phyloP scores from a whole-genome alignment of 768 basidiomycete species.

The Calvatia gigantea region DNA sequence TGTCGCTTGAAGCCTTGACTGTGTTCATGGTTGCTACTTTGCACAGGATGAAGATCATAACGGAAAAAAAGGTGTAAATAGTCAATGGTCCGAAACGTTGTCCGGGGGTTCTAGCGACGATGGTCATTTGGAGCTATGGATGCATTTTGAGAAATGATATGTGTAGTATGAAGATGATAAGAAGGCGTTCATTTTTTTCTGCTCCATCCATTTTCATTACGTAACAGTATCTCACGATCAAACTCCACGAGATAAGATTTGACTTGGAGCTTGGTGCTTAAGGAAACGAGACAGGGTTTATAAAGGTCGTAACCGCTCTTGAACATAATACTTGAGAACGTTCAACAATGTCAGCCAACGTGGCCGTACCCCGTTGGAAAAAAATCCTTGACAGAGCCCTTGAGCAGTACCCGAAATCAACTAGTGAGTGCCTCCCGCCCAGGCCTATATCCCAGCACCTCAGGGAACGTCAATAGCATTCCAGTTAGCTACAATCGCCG shows the following conservation, averaged over 20 bases:
- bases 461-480: constrained; percentile 41
- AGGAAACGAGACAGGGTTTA: neutral
- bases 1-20: constrained; percentile 61
- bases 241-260: neutral
- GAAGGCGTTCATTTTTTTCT: neutral
- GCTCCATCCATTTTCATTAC: too few relatives aligned
- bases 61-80: too few relatives aligned
- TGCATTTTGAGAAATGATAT: too few relatives aligned
- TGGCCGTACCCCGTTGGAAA: constrained; percentile 11
- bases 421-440: neutral
- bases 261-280: neutral
- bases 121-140: too few relatives aligned
- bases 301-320: neutral
- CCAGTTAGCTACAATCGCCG: constrained; percentile 61
- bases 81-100: too few relatives aligned
- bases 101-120: too few relatives aligned
- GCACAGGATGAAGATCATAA: neutral
- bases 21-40: constrained; percentile 42
- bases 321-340: neutral
- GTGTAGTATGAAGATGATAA: too few relatives aligned
- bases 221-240: neutral
- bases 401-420: constrained; percentile 8
- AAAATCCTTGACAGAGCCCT: constrained; percentile 9
- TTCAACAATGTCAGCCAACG: neutral
- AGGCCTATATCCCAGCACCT: neutral